Conservation (phyloP, 352 stramenopile genomes). For the Globisporangium barbulae region DNA sequence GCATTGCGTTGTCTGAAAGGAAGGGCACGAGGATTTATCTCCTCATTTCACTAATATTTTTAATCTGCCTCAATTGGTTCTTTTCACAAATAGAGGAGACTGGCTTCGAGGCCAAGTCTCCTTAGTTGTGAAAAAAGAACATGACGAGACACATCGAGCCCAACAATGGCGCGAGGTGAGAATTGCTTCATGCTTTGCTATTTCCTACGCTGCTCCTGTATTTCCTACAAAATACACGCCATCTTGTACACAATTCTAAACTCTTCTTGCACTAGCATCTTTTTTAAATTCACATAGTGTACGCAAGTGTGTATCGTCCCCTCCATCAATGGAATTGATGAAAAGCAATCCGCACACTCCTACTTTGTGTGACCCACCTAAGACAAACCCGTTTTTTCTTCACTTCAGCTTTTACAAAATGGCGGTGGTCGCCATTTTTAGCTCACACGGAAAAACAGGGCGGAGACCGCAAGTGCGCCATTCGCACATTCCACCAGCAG, state of each 20-base stretch:
- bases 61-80: too few species aligned
- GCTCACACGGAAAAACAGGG: background rate
- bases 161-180: background rate
- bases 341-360: background rate
- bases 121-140: background rate
- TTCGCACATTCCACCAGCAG: background rate
- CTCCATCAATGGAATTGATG: background rate
- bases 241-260: background rate
- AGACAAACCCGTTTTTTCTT: background rate
- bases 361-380: background rate
- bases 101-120: too few species aligned
- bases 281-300: background rate
- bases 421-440: background rate
- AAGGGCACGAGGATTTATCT: too few species aligned
- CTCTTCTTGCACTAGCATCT: constrained; percentile 1
- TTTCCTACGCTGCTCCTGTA: background rate
- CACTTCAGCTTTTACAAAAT: background rate
- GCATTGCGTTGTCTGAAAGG: too few species aligned
- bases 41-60: too few species aligned
- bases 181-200: background rate
- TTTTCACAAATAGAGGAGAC: too few species aligned
- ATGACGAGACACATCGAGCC: background rate
- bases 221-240: constrained; percentile 8
- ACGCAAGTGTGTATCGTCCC: background rate
- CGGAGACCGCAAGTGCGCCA: background rate